Percentiles rank a stretch among this genome's conserved stretches.
Evolutionary conservation across 208 protist species (phyloP).

Genomic region (Leishmania martiniquensis): DNA sequence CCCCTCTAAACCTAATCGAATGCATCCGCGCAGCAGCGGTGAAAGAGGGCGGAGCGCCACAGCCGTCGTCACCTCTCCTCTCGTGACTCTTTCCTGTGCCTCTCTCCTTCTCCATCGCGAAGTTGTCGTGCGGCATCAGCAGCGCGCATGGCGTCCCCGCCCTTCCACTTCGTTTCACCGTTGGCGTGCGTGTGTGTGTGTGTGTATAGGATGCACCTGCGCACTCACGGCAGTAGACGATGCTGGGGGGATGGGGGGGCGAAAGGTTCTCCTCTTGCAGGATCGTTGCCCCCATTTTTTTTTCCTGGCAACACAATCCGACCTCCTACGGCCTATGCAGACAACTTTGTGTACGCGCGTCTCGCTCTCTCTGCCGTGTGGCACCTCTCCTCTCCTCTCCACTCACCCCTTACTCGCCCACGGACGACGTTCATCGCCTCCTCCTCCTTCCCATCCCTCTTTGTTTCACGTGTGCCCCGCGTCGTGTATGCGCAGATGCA

Average conservation of each 20-base stretch:
- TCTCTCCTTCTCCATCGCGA: not conserved
- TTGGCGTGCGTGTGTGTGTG: not conserved
- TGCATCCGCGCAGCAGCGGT: not conserved
- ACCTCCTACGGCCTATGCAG: too few relatives aligned
- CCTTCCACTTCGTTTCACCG: not conserved
- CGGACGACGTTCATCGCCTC: not conserved
- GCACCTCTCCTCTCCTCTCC: not conserved
- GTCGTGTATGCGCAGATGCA: conserved; percentile 4
- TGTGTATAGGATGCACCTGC: not conserved
- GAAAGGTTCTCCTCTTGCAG: not conserved
- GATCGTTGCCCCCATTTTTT: not conserved
- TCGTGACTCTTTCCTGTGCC: not conserved
- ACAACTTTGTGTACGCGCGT: too few relatives aligned
- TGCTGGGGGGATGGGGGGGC: too few relatives aligned
- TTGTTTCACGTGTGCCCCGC: too few relatives aligned
- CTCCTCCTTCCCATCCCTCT: not conserved
- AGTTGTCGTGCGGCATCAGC: not conserved
- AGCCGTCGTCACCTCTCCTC: not conserved
- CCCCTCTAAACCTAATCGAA: not conserved
- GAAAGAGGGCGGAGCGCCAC: not conserved
- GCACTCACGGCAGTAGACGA: not conserved
- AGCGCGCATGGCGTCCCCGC: not conserved
- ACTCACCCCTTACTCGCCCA: not conserved
- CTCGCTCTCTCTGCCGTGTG: not conserved
- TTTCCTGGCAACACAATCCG: not conserved